phyloP scores from a whole-genome alignment of 2,329 filamentous ascomycete species.

The Neofusicoccum kwambonambiense region DNA sequence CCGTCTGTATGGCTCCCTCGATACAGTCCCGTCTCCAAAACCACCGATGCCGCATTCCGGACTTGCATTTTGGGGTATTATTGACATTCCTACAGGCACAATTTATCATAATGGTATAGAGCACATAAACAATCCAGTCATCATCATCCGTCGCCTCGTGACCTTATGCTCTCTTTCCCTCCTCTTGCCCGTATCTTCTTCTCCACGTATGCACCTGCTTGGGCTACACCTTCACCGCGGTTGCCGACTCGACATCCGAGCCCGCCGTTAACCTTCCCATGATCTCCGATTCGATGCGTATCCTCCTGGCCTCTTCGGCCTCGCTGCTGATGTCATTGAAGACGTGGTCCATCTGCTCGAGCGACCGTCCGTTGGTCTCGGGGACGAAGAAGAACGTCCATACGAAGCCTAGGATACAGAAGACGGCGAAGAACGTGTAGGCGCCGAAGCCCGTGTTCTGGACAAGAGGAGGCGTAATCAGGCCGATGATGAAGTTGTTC shows the following conservation, averaged over 20 bases:
- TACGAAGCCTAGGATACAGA: constrained; percentile 34
- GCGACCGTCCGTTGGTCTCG: constrained; percentile 34
- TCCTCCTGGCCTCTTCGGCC: constrained; percentile 34
- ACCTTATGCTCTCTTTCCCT: neutral
- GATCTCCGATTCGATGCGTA: constrained; percentile 30
- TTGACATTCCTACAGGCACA: neutral
- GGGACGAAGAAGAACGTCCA: constrained; percentile 38
- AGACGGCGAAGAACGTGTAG: constrained; percentile 39
- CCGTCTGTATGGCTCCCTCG: no score
- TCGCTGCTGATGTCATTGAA: constrained; percentile 34
- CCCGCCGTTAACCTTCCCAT: neutral
- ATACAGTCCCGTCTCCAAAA: no score
- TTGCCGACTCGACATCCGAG: constrained; percentile 11
- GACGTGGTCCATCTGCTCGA: constrained; percentile 40
- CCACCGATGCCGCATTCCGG: neutral
- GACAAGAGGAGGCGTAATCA: constrained; percentile 65
- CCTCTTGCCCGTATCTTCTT: neutral
- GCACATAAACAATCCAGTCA: neutral
- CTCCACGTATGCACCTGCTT: neutral
- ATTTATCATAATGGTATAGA: constrained; percentile 1
- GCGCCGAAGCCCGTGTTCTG: constrained; percentile 53
- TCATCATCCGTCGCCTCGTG: neutral
- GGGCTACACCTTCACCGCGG: neutral
- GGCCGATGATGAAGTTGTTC: constrained; percentile 64
- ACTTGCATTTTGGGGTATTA: neutral